Evolutionary conservation across 805 yeast genomes (phyloP).

Genomic region (Yamadazyma nakazawae): DNA sequence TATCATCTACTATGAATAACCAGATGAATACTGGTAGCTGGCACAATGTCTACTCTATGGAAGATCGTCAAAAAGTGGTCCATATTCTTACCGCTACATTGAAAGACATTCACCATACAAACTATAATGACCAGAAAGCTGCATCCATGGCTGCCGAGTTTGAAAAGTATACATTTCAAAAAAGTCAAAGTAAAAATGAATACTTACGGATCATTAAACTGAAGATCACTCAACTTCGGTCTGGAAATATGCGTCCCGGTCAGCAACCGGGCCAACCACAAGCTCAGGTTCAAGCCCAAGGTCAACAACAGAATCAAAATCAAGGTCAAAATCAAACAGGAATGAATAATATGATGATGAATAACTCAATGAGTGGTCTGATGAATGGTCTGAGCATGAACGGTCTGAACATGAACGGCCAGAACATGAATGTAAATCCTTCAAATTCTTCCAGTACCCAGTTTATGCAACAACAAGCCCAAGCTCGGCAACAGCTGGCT

Average conservation of each 20-base stretch:
- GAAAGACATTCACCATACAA: constrained; percentile 33
- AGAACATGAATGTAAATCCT: neutral
- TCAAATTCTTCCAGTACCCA: neutral
- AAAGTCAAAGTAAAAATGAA: constrained; percentile 54
- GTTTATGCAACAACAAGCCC: constrained; percentile 2
- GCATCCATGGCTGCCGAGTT: constrained; percentile 60
- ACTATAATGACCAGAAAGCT: constrained; percentile 34
- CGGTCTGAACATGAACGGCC: neutral
- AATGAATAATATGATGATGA: neutral
- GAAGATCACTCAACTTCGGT: constrained; percentile 34
- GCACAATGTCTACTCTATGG: constrained; percentile 24
- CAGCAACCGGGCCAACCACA: constrained; percentile 1
- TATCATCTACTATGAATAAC: neutral
- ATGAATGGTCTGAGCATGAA: neutral
- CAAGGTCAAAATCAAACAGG: neutral
- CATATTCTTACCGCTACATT: constrained; percentile 35
- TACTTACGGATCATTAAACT: constrained; percentile 45
- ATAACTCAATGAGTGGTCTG: neutral
- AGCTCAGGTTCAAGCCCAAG: neutral
- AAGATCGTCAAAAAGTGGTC: constrained; percentile 41
- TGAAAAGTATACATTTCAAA: constrained; percentile 61
- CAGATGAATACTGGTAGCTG: constrained; percentile 14
- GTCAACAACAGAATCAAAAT: neutral
- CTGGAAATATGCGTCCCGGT: constrained; percentile 14
- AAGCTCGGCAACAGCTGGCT: constrained; percentile 1